These are phyloP conservation scores for Beta macrorhiza DNA, from an alignment of 179 eudicot species.

Conservation along the genomic window DNA sequence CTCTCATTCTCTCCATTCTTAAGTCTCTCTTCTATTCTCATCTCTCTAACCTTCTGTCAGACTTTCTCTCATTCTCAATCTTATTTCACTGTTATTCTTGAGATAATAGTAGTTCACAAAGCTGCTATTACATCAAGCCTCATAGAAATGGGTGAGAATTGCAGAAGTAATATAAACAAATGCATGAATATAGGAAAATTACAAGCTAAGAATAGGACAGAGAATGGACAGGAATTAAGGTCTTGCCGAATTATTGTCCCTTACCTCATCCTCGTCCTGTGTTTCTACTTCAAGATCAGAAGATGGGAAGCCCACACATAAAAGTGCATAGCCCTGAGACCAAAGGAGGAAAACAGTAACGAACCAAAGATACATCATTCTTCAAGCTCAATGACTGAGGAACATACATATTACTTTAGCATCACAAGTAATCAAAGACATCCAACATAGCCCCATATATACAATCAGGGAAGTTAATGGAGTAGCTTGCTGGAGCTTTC, in stretches of 20 bases:
- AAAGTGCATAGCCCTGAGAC: slow-evolving; percentile 89
- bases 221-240: neutral
- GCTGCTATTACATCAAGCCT: neutral
- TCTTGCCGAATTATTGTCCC: neutral
- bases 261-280: slow-evolving; percentile 98
- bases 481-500: neutral
- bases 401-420: neutral
- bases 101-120: no score
- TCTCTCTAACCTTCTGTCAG: no score
- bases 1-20: no score
- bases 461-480: neutral
- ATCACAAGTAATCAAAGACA: neutral
- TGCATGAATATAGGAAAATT: neutral
- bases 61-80: no score
- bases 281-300: slow-evolving; percentile 96
- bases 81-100: no score
- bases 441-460: neutral
- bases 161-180: neutral
- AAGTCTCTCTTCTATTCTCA: no score
- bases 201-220: neutral
- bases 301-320: slow-evolving; percentile 90
- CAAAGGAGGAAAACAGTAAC: neutral
- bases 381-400: neutral
- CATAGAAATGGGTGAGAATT: neutral
- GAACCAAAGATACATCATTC: neutral